These are phyloP conservation scores for Linaria vulgaris DNA, from an alignment of 257 asterid species.

Conservation along the genomic window DNA sequence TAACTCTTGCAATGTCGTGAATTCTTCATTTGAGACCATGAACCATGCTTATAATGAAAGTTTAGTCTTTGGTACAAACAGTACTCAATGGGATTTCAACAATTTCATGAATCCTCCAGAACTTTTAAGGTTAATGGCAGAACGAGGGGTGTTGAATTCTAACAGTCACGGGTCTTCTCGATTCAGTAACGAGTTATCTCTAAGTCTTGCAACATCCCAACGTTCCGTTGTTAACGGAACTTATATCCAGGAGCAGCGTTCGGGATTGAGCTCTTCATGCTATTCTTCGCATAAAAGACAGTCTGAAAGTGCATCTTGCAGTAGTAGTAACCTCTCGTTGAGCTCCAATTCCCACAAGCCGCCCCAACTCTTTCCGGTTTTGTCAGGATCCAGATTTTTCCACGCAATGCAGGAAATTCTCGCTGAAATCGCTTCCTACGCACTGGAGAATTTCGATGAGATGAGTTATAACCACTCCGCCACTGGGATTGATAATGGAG, in stretches of 20 bases:
- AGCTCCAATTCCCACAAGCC: constrained; percentile 31
- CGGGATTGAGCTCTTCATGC: constrained; percentile 57
- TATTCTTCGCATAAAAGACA: constrained; percentile 39
- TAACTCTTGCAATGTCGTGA: constrained; percentile 10
- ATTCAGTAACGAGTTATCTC: constrained; percentile 59
- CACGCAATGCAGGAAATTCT: constrained; percentile 75
- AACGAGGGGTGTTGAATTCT: constrained; percentile 39
- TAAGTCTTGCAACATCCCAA: constrained; percentile 61
- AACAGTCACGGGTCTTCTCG: constrained; percentile 39
- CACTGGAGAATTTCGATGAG: constrained; percentile 40
- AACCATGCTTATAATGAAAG: constrained; percentile 23
- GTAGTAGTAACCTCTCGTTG: constrained; percentile 45
- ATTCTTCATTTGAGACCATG: constrained; percentile 31
- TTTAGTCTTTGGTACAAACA: constrained; percentile 29
- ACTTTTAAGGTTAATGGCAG: constrained; percentile 27
- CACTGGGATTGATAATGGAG: constrained; percentile 10
- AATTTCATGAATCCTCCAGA: constrained; percentile 32
- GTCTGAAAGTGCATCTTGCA: constrained; percentile 54
- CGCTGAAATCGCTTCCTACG: constrained; percentile 57
- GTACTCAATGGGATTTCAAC: constrained; percentile 39
- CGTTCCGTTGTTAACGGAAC: constrained; percentile 33
- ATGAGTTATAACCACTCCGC: constrained; percentile 26
- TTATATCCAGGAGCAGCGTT: constrained; percentile 43
- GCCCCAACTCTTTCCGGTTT: too few species aligned
- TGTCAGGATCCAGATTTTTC: constrained; percentile 29